A percentile compares a stretch with the other conserved stretches of the same genome.
Evolutionary conservation across 805 yeast genomes (phyloP).

Genomic region (Suhomyces kilbournensis): DNA sequence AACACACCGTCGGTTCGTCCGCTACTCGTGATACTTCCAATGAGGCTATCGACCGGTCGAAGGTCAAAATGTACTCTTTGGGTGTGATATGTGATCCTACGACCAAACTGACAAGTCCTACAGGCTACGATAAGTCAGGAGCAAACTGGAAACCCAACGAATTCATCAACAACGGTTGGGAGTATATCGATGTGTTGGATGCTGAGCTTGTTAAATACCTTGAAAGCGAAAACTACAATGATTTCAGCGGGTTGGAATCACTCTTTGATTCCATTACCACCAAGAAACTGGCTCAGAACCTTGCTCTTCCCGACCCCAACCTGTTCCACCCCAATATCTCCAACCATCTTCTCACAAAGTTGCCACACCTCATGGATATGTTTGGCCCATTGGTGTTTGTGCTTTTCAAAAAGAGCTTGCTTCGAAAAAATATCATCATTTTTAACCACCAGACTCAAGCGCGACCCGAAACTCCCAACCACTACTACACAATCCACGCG

Average conservation of each 20-base stretch:
- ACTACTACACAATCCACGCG: slow-evolving; percentile 22
- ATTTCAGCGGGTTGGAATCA: slow-evolving; percentile 17
- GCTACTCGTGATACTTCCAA: background rate
- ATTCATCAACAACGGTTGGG: slow-evolving; percentile 42
- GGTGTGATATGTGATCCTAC: slow-evolving; percentile 56
- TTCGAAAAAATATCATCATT: slow-evolving; percentile 52
- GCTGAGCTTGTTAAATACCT: slow-evolving; percentile 23
- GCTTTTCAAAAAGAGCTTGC: slow-evolving; percentile 59
- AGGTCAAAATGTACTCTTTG: slow-evolving; percentile 60
- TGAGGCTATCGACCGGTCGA: slow-evolving; percentile 6
- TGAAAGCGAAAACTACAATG: slow-evolving; percentile 12
- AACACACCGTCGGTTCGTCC: slow-evolving; percentile 9
- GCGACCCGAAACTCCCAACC: slow-evolving; percentile 3
- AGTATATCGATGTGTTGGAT: slow-evolving; percentile 36
- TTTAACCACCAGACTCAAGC: slow-evolving; percentile 10
- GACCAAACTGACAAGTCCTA: slow-evolving; percentile 3
- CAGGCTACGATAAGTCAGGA: background rate
- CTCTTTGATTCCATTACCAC: slow-evolving; percentile 14
- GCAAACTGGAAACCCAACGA: slow-evolving; percentile 39
- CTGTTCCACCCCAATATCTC: slow-evolving; percentile 20
- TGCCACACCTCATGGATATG: slow-evolving; percentile 28
- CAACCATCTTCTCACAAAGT: slow-evolving; percentile 42
- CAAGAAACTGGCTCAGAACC: background rate
- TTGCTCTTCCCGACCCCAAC: background rate
- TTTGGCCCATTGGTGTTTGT: slow-evolving; percentile 59